These are phyloP conservation scores for Elaphomyces granulatus DNA, from an alignment of 495 filamentous ascomycete genomes.

Conservation along the genomic window DNA sequence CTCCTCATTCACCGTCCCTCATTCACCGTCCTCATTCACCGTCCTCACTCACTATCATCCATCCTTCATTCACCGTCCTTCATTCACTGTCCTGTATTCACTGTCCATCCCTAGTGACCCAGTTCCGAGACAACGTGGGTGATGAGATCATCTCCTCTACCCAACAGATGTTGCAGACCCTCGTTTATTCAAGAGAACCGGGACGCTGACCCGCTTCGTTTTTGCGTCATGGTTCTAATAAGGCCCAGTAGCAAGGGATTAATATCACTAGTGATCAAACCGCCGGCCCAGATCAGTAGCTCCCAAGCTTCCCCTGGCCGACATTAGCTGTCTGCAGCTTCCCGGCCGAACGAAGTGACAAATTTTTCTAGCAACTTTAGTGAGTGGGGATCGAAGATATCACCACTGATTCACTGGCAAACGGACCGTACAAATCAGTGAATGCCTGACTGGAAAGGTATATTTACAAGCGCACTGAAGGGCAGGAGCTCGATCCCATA, in stretches of 20 bases:
- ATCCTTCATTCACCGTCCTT: no score
- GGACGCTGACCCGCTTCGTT: not conserved
- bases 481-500: no score
- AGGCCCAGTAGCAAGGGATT: constrained; percentile 15
- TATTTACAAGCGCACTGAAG: not conserved
- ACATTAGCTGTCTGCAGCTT: not conserved
- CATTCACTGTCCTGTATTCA: no score
- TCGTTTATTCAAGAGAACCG: not conserved
- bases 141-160: no score
- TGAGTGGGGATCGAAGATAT: not conserved
- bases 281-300: not conserved
- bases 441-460: not conserved
- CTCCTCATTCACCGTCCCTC: no score
- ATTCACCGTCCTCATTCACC: no score
- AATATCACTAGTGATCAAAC: not conserved
- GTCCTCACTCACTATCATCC: no score
- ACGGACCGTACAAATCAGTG: not conserved
- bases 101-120: no score
- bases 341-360: not conserved
- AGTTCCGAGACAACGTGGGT: no score
- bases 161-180: no score
- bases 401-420: not conserved
- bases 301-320: not conserved
- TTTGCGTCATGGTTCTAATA: constrained; percentile 9
- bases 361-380: not conserved